phyloP scores from a whole-genome alignment of 2,329 filamentous ascomycete genomes.

The Cercospora berteroae region DNA sequence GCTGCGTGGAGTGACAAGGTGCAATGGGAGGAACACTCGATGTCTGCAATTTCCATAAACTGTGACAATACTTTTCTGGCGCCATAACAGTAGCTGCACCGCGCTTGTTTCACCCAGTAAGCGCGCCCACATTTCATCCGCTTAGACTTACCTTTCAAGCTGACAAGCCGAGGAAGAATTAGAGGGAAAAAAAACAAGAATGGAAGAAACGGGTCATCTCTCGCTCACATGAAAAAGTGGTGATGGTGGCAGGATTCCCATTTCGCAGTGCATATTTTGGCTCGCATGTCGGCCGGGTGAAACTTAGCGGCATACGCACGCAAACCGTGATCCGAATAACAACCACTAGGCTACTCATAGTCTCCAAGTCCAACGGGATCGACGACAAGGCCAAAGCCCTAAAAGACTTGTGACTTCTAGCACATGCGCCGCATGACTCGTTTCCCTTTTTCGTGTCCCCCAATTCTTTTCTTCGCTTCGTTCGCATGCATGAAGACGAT shows the following conservation, averaged over 20 bases:
- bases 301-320: not conserved
- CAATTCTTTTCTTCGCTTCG: not conserved
- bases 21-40: not conserved
- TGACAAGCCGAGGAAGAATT: not conserved
- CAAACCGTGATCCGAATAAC: not conserved
- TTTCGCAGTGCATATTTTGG: not conserved
- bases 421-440: not conserved
- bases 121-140: not conserved
- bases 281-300: not conserved
- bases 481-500: not conserved
- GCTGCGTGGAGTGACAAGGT: not conserved
- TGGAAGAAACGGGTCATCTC: not conserved
- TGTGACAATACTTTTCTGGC: not conserved
- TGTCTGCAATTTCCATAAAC: not conserved
- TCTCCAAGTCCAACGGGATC: not conserved
- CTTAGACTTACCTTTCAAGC: not conserved
- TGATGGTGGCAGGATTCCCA: not conserved
- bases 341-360: not conserved
- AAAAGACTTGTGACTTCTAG: not conserved
- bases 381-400: not conserved
- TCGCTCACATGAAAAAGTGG: not conserved
- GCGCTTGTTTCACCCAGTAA: slow-evolving; percentile 1
- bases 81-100: not conserved
- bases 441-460: not conserved
- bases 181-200: not conserved